Conservation (phyloP, 495 filamentous ascomycete species). For the Tuber magnatum region DNA sequence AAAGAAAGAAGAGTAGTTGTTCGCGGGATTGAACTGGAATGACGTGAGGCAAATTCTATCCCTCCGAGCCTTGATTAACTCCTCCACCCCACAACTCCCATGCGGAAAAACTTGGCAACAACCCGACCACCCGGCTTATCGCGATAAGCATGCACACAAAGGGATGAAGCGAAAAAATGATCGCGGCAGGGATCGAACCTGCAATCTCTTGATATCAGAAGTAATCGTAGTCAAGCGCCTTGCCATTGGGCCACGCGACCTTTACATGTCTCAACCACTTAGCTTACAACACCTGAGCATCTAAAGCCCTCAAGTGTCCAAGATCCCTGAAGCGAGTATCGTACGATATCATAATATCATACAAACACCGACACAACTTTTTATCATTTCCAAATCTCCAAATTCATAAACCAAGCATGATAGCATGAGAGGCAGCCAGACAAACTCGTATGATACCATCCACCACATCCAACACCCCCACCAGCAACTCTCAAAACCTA, state of each 20-base stretch:
- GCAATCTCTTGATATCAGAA: constrained; percentile 33
- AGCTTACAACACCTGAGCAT: not conserved
- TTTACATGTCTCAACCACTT: not conserved
- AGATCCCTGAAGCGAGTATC: too few species aligned
- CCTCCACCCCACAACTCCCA: not conserved
- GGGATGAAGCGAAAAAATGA: constrained; percentile 3
- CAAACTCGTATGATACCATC: too few species aligned
- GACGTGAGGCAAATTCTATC: not conserved
- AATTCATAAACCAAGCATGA: too few species aligned
- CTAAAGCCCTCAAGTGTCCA: too few species aligned
- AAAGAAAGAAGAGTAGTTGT: not conserved
- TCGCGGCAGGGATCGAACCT: constrained; percentile 39
- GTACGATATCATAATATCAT: too few species aligned
- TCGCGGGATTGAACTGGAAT: not conserved
- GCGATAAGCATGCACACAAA: not conserved
- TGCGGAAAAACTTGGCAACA: not conserved
- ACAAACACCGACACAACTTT: too few species aligned
- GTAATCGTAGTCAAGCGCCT: constrained; percentile 62
- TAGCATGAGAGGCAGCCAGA: too few species aligned
- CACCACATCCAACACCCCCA: too few species aligned
- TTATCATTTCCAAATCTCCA: too few species aligned
- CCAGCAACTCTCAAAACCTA: too few species aligned
- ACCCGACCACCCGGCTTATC: not conserved
- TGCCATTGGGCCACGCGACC: constrained; percentile 57
- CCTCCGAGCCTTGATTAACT: too few species aligned